Conservation (phyloP, 345 rosid genomes). For the Raphanus sativus region DNA sequence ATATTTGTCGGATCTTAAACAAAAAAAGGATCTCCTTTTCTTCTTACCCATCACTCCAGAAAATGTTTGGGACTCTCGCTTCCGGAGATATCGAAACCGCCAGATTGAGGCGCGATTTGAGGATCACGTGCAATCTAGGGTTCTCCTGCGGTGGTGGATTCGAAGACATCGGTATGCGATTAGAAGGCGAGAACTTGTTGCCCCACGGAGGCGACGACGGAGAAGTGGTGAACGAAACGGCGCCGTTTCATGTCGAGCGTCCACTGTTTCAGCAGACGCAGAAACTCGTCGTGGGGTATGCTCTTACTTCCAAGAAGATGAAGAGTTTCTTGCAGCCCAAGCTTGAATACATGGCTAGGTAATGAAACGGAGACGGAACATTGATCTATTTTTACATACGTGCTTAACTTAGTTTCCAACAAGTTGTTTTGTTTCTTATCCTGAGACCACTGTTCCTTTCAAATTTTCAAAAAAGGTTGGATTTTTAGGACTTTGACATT, state of each 20-base stretch:
- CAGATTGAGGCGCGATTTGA: slow-evolving; percentile 38
- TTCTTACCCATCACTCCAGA: neutral
- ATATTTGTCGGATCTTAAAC: slow-evolving; percentile 31
- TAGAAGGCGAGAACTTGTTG: slow-evolving; percentile 45
- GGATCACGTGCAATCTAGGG: slow-evolving; percentile 41
- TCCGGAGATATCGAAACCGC: slow-evolving; percentile 32
- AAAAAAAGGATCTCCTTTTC: slow-evolving; percentile 33
- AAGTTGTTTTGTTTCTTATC: slow-evolving; percentile 10
- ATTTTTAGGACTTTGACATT: slow-evolving; percentile 36
- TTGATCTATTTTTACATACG: neutral
- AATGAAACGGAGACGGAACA: neutral
- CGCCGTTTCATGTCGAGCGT: slow-evolving; percentile 15
- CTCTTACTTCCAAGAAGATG: slow-evolving; percentile 87
- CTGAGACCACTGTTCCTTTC: slow-evolving; percentile 16
- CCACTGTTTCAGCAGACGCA: slow-evolving; percentile 32
- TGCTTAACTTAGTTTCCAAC: neutral
- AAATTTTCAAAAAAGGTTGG: neutral
- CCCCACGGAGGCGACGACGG: slow-evolving; percentile 33
- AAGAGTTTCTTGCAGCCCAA: slow-evolving; percentile 90
- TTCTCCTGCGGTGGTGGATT: slow-evolving; percentile 31
- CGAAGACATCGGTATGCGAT: slow-evolving; percentile 49
- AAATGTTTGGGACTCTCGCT: slow-evolving; percentile 32
- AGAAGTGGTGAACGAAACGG: slow-evolving; percentile 14
- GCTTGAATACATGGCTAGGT: slow-evolving; percentile 75
- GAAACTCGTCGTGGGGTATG: slow-evolving; percentile 74